phyloP scores from a whole-genome alignment of 495 filamentous ascomycete genomes.

The Pseudomonodictys pantanalensis region DNA sequence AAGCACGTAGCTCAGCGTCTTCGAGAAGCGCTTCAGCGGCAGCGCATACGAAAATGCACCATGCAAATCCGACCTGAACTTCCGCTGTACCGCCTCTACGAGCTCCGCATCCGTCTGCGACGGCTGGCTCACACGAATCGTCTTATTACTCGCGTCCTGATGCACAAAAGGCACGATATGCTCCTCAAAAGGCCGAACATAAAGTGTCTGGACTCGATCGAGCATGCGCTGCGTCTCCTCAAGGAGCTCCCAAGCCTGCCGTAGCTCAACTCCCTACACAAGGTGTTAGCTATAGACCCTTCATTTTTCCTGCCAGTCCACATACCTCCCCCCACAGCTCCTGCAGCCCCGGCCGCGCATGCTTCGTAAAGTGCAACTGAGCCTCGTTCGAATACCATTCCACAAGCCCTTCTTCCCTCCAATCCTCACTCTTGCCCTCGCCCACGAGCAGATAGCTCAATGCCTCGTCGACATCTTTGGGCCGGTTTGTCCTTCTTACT shows the following conservation, averaged over 20 bases:
- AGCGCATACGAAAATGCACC: slow-evolving; percentile 32
- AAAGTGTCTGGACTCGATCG: slow-evolving; percentile 19
- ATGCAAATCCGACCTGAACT: slow-evolving; percentile 27
- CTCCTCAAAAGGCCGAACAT: slow-evolving; percentile 25
- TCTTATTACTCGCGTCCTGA: slow-evolving; percentile 43
- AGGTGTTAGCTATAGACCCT: background rate
- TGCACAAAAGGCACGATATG: slow-evolving; percentile 28
- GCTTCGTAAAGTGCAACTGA: slow-evolving; percentile 24
- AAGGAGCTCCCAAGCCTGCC: slow-evolving; percentile 19
- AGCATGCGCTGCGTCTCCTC: slow-evolving; percentile 27
- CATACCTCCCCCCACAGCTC: slow-evolving; percentile 27
- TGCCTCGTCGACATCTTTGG: slow-evolving; percentile 24
- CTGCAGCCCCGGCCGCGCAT: slow-evolving; percentile 10
- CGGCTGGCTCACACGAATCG: slow-evolving; percentile 5
- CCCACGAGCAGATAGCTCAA: slow-evolving; percentile 28
- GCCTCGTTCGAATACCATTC: slow-evolving; percentile 33
- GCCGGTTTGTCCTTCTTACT: slow-evolving; percentile 6
- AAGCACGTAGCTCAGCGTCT: slow-evolving; percentile 33
- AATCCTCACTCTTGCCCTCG: slow-evolving; percentile 21
- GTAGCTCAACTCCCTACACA: slow-evolving; percentile 18
- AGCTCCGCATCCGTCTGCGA: background rate
- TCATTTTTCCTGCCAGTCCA: background rate
- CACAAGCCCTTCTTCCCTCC: slow-evolving; percentile 24
- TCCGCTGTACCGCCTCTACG: background rate
- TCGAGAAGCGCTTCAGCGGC: slow-evolving; percentile 32